Base-by-base conservation (phyloP, 768 basidiomycete genomes). In the Hypholoma sublateritium region DNA sequence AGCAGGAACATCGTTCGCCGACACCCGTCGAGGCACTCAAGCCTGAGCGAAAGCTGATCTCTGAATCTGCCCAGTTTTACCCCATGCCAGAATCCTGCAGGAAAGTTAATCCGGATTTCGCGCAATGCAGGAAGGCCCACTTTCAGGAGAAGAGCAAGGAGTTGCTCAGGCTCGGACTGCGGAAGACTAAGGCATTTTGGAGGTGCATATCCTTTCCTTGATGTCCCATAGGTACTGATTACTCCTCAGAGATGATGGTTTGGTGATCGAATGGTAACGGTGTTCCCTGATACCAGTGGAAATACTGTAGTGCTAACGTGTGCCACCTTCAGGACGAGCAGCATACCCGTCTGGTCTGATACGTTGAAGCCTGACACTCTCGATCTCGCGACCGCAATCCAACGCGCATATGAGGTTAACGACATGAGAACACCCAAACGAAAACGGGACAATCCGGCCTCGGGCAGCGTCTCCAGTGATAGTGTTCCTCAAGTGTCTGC, bases 231-330 rank as follows among this genome's bases (percentile, higher is more conserved):
- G 59, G 2, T 7, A 13, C 43, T 22, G 13, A 41, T 43, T 22
- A 35, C 21, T 24, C 28, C 46, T 41, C 41, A 71, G 73, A 45
- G 73, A 72, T 21, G 73, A 73, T 37, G 71, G 71, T 1, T 65
- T 75, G 43, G 70, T 71, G 0, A 71, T 75, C 21, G 73, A 75
- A 62, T 75, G 73, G 69, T 68, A 60, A 21, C 57, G 42, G 6
- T 11, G 24, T 19, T 35, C 13, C 14, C 28, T 32, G 28, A 32
- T 32, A 2, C 28, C 5, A 32, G 28, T 9, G 5, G 28, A 5
- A 32, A 32, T 32, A 32, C 28, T 9, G 28, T 32, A 32, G 28
- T 17, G 1, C 16, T 36, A n/a, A 41, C 4, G 13, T 25, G 9
- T 45, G 16, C 14, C 45, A 41, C 36, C 12, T 16, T 9, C 36